Conservation (phyloP, 352 stramenopile genomes). For the Blastocystis sp. region DNA sequence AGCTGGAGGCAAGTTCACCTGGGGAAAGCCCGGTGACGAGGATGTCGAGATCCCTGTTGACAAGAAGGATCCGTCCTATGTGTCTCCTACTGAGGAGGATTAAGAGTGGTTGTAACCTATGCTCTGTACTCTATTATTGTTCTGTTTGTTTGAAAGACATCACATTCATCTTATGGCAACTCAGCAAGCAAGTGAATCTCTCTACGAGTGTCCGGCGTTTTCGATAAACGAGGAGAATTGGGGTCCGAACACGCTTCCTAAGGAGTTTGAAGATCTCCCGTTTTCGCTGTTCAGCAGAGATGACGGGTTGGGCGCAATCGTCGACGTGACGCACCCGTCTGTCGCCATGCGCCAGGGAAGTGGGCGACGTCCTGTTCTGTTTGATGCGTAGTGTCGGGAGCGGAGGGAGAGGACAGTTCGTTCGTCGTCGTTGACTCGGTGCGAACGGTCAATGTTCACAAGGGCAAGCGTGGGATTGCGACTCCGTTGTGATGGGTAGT, state of each 20-base stretch:
- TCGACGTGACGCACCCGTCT: background rate
- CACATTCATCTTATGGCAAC: background rate
- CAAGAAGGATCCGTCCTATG: constrained; percentile 60
- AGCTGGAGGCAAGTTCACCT: constrained; percentile 60
- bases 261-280: background rate
- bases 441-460: background rate
- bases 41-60: constrained; percentile 56
- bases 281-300: constrained; percentile 35
- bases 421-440: background rate
- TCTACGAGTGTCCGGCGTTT: constrained; percentile 11
- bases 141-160: background rate
- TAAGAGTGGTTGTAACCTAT: background rate
- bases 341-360: background rate
- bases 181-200: background rate
- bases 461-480: background rate
- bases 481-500: background rate
- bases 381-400: background rate
- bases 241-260: constrained; percentile 8
- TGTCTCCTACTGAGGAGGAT: constrained; percentile 57
- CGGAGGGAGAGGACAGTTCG: background rate
- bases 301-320: constrained; percentile 40
- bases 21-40: constrained; percentile 60
- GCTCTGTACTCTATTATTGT: background rate
- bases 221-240: constrained; percentile 3
- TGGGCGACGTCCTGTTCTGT: background rate